Evolutionary conservation across 257 asterid genomes (phyloP).

Genomic region (Solanum virginianum): DNA sequence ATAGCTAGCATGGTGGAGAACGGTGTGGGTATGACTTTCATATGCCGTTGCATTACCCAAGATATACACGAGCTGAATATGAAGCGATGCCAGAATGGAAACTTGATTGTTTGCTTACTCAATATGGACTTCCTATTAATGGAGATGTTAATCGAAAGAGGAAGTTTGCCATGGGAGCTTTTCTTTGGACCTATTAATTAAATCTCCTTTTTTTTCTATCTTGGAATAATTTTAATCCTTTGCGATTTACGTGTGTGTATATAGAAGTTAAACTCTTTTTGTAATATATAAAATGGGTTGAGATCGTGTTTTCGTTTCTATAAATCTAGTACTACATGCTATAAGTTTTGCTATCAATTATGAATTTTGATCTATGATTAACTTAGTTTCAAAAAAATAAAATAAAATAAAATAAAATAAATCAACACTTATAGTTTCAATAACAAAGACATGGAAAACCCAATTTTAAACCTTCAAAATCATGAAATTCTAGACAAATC

Average conservation of each 20-base stretch:
- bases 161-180: slow-evolving; percentile 16
- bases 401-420: no score
- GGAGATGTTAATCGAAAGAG: slow-evolving; percentile 12
- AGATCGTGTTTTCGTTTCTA: not conserved
- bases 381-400: not conserved
- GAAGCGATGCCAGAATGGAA: slow-evolving; percentile 15
- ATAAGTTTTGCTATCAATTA: not conserved
- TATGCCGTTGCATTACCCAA: slow-evolving; percentile 15
- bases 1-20: slow-evolving; percentile 5
- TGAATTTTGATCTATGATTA: not conserved
- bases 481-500: no score
- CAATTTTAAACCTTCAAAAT: no score
- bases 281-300: not conserved
- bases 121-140: slow-evolving; percentile 3
- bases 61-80: slow-evolving; percentile 7
- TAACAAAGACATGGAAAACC: no score
- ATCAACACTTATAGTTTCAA: no score
- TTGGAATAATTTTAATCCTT: not conserved
- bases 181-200: slow-evolving; percentile 1
- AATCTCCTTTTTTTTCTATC: not conserved
- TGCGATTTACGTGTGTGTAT: not conserved
- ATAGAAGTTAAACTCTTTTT: not conserved
- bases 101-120: slow-evolving; percentile 4
- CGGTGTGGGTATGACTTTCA: slow-evolving; percentile 19
- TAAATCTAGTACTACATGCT: not conserved